Base-by-base conservation (phyloP, 2,329 filamentous ascomycete species). In the Stachybotrys echinatus region DNA sequence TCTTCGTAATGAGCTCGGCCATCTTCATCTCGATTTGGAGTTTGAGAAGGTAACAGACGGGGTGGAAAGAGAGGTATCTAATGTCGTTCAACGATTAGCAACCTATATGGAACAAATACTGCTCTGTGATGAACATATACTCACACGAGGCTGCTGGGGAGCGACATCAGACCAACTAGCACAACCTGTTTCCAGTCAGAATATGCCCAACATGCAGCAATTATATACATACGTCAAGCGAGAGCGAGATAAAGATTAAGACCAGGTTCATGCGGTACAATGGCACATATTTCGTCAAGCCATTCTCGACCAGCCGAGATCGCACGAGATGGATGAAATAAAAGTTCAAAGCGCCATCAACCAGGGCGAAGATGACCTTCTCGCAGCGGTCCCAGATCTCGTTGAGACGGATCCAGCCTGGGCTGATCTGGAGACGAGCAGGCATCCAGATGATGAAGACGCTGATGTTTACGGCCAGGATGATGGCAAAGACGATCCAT, bases 401-500 rank as follows among this genome's bases (percentile, higher is more conserved):
- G 54, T 81, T 81, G 43, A 78, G 59, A 19, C 60, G 54, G 22
- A 77, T 65, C 48, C 70, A 79, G 1, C 48, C 58, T 0, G 69
- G 48, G 6, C 57, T 70, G 5, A 73, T 65, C 40, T 75, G 68
- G 1, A 79, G 61, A 2, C 74, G 73, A 0, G 75, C 70, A 0
- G 78, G 77, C 18, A 81, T 74, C 77, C 78, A 81, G 17, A 80
- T 79, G 49, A 64, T 66, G 44, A 76, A 79, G 2, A 80, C 77
- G 2, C 70, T 72, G 20, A 80, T 72, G 45, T 80, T 81, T 50
- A 81, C 67, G 2, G 65, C 50, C 2, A 71, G 66, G 49, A 81
- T 76, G n/a, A 78, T 27, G 1, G 62, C 43, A 0, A 75, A 68
- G 4, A 74, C 70, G 1, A 64, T 57, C 61, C 73, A 73, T 54